Base-by-base conservation (phyloP, 2,329 filamentous ascomycete genomes). In the Fusarium nodosum region DNA sequence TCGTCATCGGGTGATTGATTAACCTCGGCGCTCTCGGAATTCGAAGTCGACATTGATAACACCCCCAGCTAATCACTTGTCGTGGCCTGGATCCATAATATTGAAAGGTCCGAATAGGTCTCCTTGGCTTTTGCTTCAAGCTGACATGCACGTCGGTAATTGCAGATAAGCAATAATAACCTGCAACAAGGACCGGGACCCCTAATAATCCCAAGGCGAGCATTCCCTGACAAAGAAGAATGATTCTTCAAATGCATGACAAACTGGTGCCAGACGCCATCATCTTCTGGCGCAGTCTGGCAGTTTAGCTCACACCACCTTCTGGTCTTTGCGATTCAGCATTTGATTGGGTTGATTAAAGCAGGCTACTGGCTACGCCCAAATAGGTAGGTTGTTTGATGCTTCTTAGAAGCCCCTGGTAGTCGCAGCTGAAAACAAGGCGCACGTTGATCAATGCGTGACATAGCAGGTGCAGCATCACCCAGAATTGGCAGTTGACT, bases 311-410 rank as follows among this genome's bases (percentile, higher is more conserved):
- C 61, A 64, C 60, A 51, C 58, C 48, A 56, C 31, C 26, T 20
- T 44, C 10, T 47, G 39, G 7, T 34, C 12, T 26, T 10, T n/a
- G 16, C 18, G 9, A 30, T 34, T 64, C 59, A 26, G 22, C 10
- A 39, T n/a, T 16, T 30, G 28, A 64, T 58, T 64, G 52, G 59
- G 2, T 33, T 33, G 30, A 53, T 16, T 28, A 13, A 22, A 24
- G n/a, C 12, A 7, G 18, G 16, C 13, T 11, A 20, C 3, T 31
- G 11, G 24, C 62, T 65, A 66, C 16, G 15, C 62, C 38, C 8
- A 38, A 65, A 50, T n/a, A 65, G 61, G 62, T 66, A 65, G 62
- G 61, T 65, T 60, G 36, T 24, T 16, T 60, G 61, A 54, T 45
- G 47, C 30, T 39, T 60, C 41, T 28, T 52, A 30, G 60, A 64